Evolutionary conservation across 805 yeast species (phyloP), one percentile per base, ranked within the genome.

Genomic region (Metschnikowia picachoensis): DNA sequence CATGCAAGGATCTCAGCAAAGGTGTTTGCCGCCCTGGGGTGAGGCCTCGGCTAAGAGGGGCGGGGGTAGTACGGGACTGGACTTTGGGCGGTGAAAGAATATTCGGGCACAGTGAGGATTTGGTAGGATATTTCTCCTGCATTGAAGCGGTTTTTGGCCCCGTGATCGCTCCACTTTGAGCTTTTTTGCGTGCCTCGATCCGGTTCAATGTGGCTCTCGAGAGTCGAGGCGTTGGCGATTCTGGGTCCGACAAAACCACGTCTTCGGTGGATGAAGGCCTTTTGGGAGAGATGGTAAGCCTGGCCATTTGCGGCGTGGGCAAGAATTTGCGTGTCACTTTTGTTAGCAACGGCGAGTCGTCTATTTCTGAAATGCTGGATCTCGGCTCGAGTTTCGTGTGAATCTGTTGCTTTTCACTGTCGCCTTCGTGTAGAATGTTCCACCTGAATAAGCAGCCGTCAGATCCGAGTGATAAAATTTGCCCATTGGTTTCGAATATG

Each of bases 361-460:
- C 53, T 3, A 38, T 20, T 5, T 41, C 30, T 28, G 41, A 25
- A 32, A 35, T 11, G 43, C 15, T n/a, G 14, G 36, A 25, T 12
- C 16, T 20, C 1, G 9, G 17, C 8, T 33, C 39, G 17, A 8
- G 7, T 16, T 3, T 6, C 15, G 29, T 12, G 11, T 15, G 32
- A 17, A 7, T n/a, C 8, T 13, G 27, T 9, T 14, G 33, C 28
- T 14, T 29, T 10, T 39, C 44, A 4, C 13, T 31, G 5, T 44
- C 48, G 5, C 7, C 14, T 3, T 15, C 28, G 8, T 16, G 13
- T 13, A 17, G 9, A n/a, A 41, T 2, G 3, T 55, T 52, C 85
- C 85, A 80, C 7, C 57, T 60, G 48, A 80, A 78, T 41, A 79
- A 57, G 56, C 84, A 79, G 0, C 84, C 85, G 53, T 76, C 82